Evolutionary conservation across 768 basidiomycete species (phyloP), one percentile per base, ranked within the genome.

Genomic region (Amanita fuliginea): DNA sequence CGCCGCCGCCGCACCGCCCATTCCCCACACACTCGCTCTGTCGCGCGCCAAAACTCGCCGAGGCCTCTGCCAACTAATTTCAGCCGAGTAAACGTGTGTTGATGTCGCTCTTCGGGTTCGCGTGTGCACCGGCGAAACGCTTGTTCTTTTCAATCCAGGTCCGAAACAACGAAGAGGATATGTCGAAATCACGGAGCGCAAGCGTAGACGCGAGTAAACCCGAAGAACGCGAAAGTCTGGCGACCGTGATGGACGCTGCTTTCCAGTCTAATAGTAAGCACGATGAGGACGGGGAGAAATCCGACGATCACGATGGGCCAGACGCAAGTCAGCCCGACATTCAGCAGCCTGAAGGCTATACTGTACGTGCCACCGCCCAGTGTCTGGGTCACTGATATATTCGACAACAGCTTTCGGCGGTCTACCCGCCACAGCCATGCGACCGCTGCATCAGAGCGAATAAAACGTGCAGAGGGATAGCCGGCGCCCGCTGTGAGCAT

Each of bases 391-490:
- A 4, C 21, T 32, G 45, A 33, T 21, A 16, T 30, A 43, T 26
- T 21, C 21, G 34, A 9, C 8, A 30, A 34, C 19, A 58, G 56
- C 50, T 58, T 51, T 54, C 58, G 16, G 53, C 62, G 18, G 62
- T 67, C 41, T 63, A 63, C 49, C 65, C 71, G 28, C 67, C 70
- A 22, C 64, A 62, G 43, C 69, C 70, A 13, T 73, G 72, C 54
- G 72, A 73, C 49, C 68, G 72, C 43, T 73, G 72, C 52, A 60
- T 67, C 54, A 68, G 70, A 53, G 66, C 68, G 16, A 66, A 64
- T 41, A 69, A 66, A 56, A 64, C 62, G 4, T 73, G 72, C 56
- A 68, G 63, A 54, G 72, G 72, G 16, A 59, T 69, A 19, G 62
- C 67, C 26, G 69, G 70, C 41, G 63, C 66, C 56, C 70, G 72